phyloP scores from a whole-genome alignment of 306 rosid species.

The Trichosanthes cucumerina region DNA sequence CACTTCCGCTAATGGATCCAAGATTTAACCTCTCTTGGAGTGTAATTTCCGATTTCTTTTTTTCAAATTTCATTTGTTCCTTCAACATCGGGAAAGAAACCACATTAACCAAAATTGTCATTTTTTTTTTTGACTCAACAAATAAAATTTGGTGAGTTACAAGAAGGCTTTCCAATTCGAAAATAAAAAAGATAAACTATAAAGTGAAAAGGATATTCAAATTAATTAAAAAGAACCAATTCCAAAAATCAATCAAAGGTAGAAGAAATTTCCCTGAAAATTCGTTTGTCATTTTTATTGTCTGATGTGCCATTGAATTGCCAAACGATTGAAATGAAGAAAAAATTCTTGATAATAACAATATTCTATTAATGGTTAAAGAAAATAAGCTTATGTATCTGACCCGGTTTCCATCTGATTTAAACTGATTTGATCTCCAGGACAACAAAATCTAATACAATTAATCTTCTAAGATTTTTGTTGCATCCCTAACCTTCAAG shows the following conservation, averaged over 20 bases:
- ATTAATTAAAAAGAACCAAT: no score
- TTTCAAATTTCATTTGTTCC: background rate
- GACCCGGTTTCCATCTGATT: background rate
- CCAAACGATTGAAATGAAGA: background rate
- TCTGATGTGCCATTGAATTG: background rate
- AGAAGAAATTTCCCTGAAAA: no score
- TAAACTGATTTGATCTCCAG: background rate
- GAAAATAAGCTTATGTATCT: background rate
- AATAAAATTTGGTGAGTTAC: no score
- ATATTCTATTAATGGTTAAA: background rate
- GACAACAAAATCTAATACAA: background rate
- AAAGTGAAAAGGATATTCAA: no score
- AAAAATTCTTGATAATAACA: background rate
- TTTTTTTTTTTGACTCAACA: no score
- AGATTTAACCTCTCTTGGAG: constrained; percentile 8
- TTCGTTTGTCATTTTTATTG: background rate
- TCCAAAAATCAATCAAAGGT: no score
- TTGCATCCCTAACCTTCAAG: background rate
- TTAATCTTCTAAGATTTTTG: background rate
- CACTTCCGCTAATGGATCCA: constrained; percentile 15
- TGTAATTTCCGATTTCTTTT: background rate
- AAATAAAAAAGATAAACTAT: no score
- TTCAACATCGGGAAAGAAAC: background rate
- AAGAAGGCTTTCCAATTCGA: no score
- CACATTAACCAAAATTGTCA: background rate